Percentiles rank a stretch among this genome's conserved stretches.
Evolutionary conservation across 2,329 filamentous ascomycete species (phyloP).

Genomic region (Paecilomyces variotii): DNA sequence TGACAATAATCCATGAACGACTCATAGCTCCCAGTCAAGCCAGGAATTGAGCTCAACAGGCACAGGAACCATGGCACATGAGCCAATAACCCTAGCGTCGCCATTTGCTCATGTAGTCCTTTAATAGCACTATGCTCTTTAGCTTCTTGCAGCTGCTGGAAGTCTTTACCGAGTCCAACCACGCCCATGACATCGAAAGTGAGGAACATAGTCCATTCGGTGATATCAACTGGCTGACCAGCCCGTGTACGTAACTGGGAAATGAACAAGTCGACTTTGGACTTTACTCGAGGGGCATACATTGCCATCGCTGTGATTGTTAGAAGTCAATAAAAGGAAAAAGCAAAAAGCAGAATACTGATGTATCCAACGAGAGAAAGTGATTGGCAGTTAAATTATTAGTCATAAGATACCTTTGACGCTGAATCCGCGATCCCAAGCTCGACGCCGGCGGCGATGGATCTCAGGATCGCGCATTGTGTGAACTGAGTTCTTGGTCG

Average conservation of each 20-base stretch:
- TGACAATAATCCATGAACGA: constrained; percentile 16
- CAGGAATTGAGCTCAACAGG: constrained; percentile 5
- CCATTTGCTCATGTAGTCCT: constrained; percentile 28
- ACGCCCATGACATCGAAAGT: constrained; percentile 14
- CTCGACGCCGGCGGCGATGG: constrained; percentile 6
- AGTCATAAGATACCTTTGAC: constrained; percentile 5
- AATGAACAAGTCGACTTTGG: constrained; percentile 1
- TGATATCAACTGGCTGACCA: constrained; percentile 1
- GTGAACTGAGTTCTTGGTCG: constrained; percentile 1
- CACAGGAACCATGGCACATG: constrained; percentile 19
- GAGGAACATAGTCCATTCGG: constrained; percentile 13
- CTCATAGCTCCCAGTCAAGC: constrained; percentile 2
- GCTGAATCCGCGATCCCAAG: constrained; percentile 8
- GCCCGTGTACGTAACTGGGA: background rate
- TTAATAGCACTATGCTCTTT: constrained; percentile 24
- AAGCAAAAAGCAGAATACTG: too few species aligned
- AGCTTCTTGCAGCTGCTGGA: constrained; percentile 13
- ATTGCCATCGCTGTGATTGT: background rate
- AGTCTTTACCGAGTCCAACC: constrained; percentile 12
- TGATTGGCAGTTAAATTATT: too few species aligned
- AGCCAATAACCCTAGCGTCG: constrained; percentile 21
- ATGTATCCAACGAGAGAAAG: too few species aligned
- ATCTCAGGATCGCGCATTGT: constrained; percentile 7
- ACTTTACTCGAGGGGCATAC: background rate
- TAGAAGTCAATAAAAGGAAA: too few species aligned